These are phyloP conservation scores for Lactarius hengduanensis DNA, from an alignment of 768 basidiomycete species.

Conservation along the genomic window DNA sequence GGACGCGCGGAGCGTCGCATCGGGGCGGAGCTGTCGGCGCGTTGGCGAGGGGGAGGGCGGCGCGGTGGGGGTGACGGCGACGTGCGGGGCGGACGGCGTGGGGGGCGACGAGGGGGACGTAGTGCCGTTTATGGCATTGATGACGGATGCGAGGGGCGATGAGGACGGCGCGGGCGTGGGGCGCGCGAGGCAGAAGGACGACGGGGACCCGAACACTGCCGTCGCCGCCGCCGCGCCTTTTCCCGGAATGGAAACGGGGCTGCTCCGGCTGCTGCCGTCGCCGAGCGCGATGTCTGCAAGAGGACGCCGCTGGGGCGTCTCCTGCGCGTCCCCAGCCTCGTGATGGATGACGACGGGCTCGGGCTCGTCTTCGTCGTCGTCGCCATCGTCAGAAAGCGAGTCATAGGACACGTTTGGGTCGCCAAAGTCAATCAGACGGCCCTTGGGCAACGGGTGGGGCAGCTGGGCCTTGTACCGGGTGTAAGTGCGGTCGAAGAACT, in stretches of 20 bases:
- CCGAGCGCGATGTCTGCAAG: slow-evolving; percentile 27
- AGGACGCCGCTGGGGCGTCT: slow-evolving; percentile 23
- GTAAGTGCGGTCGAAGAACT: slow-evolving; percentile 29
- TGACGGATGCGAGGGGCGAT: slow-evolving; percentile 28
- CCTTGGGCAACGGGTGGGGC: slow-evolving; percentile 11
- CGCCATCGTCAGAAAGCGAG: slow-evolving; percentile 11
- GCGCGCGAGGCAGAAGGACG: slow-evolving; percentile 29
- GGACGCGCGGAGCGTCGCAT: neutral
- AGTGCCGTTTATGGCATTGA: slow-evolving; percentile 27
- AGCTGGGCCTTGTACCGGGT: slow-evolving; percentile 19
- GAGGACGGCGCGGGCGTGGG: slow-evolving; percentile 34
- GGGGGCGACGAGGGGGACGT: slow-evolving; percentile 6
- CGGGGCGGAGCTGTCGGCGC: slow-evolving; percentile 8
- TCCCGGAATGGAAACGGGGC: slow-evolving; percentile 8
- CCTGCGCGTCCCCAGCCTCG: neutral
- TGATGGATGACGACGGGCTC: neutral
- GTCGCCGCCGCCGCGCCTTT: neutral
- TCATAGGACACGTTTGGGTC: slow-evolving; percentile 10
- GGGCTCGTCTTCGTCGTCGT: neutral
- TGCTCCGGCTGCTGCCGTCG: slow-evolving; percentile 15
- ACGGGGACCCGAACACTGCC: slow-evolving; percentile 9
- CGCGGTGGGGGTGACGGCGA: slow-evolving; percentile 19
- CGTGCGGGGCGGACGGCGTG: slow-evolving; percentile 20
- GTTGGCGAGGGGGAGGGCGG: slow-evolving; percentile 24
- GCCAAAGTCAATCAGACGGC: slow-evolving; percentile 23